Evolutionary conservation across 345 rosid species (phyloP), one percentile per base, ranked within the genome.

Genomic region (Salix udensis): DNA sequence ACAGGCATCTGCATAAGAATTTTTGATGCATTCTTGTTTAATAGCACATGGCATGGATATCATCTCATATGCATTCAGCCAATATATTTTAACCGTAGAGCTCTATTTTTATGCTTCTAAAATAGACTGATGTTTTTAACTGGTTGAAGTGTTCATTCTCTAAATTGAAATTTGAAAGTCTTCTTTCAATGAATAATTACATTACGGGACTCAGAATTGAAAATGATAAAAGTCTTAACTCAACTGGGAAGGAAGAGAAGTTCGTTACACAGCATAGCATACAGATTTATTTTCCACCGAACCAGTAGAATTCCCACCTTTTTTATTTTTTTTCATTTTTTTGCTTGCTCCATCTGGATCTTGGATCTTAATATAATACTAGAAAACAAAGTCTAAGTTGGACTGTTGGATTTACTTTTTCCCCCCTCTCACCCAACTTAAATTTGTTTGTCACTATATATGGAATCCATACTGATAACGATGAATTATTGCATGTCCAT

Each of bases 341-440:
- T 68, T 68, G n/a, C 70, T 67, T n/a, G 50, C 70, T 67, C 70
- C 70, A 67, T 67, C 70, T 46, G 48, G 70, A 67, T 67, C 44
- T 67, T 46, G 48, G 70, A 67, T 67, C 44, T 67, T 24, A 44
- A 11, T 67, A 16, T 39, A 67, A 36, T 67, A n/a, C 7, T 36
- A 21, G 18, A 10, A 36, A 37, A 67, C 39, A 18, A 15, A n/a
- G 6, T 68, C 14, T 68, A 15, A 61, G 42, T n/a, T 44, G 58
- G 58, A 19, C 58, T 37, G 11, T 23, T 44, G 16, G 19, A 26
- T 73, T 73, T 40, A 73, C 68, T n/a, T 11, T 64, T 15, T 42
- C 11, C 3, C 39, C 7, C 19, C 13, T 40, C 66, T n/a, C 28
- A 6, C 2, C 58, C 23, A 52, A 34, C 37, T 52, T 52, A 52